These are phyloP conservation scores for Astragalus membranaceus DNA, from an alignment of 306 rosid species.

Conservation along the genomic window DNA sequence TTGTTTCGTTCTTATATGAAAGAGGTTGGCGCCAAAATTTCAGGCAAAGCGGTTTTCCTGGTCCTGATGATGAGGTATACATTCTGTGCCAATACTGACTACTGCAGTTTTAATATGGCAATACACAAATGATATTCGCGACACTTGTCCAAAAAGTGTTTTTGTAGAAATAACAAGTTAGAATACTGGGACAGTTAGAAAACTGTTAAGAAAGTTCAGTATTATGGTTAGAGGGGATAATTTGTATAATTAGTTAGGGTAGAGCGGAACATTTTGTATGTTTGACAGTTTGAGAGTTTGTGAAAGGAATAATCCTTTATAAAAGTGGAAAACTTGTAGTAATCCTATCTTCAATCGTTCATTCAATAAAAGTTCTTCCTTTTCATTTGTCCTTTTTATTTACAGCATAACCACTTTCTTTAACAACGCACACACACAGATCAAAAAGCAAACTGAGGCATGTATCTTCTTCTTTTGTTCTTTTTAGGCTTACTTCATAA, in stretches of 20 bases:
- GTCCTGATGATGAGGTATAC: conserved; percentile 88
- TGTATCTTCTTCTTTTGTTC: not conserved
- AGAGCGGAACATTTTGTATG: not conserved
- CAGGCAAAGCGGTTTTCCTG: conserved; percentile 79
- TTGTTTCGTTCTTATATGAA: conserved; percentile 90
- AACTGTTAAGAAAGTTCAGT: not conserved
- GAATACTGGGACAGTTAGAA: not conserved
- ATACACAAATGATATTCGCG: not conserved
- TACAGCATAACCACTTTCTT: not conserved
- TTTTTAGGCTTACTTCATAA: not conserved
- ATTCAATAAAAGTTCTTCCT: not conserved
- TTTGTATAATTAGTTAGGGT: not conserved
- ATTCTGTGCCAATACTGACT: not conserved
- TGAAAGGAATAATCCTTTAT: not conserved
- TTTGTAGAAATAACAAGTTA: not conserved
- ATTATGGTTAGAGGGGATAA: not conserved
- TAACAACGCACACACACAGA: not conserved
- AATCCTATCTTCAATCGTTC: not conserved
- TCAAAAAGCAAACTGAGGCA: not conserved
- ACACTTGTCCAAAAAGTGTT: not conserved
- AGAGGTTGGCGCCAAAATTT: conserved; percentile 99
- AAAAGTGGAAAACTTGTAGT: not conserved
- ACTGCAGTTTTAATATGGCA: not conserved
- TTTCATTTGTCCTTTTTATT: not conserved
- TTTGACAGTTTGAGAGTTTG: not conserved